phyloP scores from a whole-genome alignment of 2,329 filamentous ascomycete genomes.

The Penicillium sp. region DNA sequence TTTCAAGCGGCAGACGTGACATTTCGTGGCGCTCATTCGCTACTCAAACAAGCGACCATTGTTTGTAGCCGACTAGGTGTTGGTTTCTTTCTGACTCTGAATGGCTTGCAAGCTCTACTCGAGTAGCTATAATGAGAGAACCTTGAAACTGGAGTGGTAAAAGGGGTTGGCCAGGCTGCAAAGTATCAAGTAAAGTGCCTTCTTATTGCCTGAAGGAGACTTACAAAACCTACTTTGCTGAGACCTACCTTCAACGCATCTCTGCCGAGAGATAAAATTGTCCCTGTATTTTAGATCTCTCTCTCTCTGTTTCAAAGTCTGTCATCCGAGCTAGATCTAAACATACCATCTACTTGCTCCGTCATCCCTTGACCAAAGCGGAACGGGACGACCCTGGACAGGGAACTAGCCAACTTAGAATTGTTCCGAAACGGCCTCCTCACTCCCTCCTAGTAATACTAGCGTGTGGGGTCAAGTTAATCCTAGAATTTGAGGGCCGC shows the following conservation, averaged over 20 bases:
- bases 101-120: neutral
- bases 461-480: neutral
- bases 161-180: neutral
- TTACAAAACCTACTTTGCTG: no score
- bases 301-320: neutral
- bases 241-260: no score
- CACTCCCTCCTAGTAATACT: neutral
- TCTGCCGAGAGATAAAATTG: no score
- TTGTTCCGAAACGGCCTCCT: neutral
- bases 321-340: neutral
- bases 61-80: neutral
- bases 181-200: neutral
- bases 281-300: no score
- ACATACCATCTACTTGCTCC: neutral
- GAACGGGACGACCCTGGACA: neutral
- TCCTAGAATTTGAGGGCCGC: neutral
- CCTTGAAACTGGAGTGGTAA: neutral
- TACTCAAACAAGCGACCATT: neutral
- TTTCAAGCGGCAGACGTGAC: neutral
- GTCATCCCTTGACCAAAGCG: constrained; percentile 5
- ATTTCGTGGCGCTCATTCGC: neutral
- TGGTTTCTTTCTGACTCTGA: neutral
- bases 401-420: neutral
- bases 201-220: no score
- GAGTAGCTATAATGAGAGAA: neutral